Evolutionary conservation across 1,284 basidiomycete genomes (phyloP), one percentile per base, ranked within the genome.

Genomic region (Ceratobasidium sp.): DNA sequence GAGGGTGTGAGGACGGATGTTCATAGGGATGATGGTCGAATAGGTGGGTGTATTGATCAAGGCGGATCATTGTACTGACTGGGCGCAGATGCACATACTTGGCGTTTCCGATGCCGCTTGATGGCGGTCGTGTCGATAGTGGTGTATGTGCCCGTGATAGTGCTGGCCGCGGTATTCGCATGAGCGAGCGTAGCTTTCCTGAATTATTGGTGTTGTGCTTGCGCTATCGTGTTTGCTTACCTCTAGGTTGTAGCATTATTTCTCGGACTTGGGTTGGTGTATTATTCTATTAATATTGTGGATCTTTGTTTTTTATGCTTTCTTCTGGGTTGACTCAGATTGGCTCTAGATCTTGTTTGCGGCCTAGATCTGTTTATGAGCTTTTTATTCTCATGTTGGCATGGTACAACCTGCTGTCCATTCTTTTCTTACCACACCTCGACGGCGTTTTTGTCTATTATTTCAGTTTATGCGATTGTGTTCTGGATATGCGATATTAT

Each of bases 61-160:
- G 58, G 43, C 52, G 42, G 43, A 47, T n/a, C 42, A 5, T 32
- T 10, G 25, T 15, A 10, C 32, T 20, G 13, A 25, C 27, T 22
- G 34, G 55, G 40, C 27, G 31, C 35, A 73, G 72, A 69, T 52
- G 67, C 68, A 31, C 43, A 70, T 53, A 62, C 70, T 31, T 73
- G 72, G 72, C 72, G 72, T 29, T 70, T 72, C 40, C 67, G 72
- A 12, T 73, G 72, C 49, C 58, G 72, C 25, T 62, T 73, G 7
- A 67, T 70, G 70, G 58, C 62, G 42, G 50, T 58, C 13, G 65
- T 69, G 40, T 71, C 70, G 4, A 60, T 73, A n/a, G 55, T 73
- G 50, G 55, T 73, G 25, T 73, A 73, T 57, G 52, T 71, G 20
- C 72, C 72, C n/a, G 70, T 73, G n/a, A 71, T 73, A 54, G 68